Evolutionary conservation across 768 basidiomycete genomes (phyloP).

Genomic region (Kondoa malvinella): DNA sequence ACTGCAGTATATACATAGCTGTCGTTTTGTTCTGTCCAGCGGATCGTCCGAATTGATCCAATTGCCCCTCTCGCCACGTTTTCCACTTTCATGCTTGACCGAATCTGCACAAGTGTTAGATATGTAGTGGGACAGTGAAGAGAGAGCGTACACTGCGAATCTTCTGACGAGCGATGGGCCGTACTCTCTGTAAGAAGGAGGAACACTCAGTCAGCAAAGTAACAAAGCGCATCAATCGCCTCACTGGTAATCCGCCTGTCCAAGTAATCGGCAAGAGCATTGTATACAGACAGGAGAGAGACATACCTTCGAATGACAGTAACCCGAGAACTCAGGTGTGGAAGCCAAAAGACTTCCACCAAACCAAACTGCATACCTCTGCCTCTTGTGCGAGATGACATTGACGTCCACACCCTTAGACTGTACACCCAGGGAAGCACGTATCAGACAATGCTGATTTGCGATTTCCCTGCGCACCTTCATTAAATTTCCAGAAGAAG

Average conservation of each 20-base stretch:
- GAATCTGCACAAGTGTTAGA: background rate
- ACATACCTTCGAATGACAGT: slow-evolving; percentile 33
- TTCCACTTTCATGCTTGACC: background rate
- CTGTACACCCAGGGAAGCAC: slow-evolving; percentile 33
- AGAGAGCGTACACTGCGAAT: background rate
- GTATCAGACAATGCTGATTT: background rate
- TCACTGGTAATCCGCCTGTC: slow-evolving; percentile 6
- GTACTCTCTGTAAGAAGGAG: slow-evolving; percentile 5
- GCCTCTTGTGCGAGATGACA: slow-evolving; percentile 94
- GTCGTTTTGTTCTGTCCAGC: background rate
- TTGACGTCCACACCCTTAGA: slow-evolving; percentile 95
- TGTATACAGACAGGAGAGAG: background rate
- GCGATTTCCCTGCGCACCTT: slow-evolving; percentile 40
- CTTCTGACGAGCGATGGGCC: slow-evolving; percentile 2
- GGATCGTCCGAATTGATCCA: too few species aligned
- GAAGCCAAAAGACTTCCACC: slow-evolving; percentile 78
- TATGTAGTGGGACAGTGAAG: background rate
- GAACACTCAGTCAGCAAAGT: background rate
- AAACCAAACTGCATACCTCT: slow-evolving; percentile 94
- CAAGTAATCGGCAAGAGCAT: background rate
- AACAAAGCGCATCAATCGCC: background rate
- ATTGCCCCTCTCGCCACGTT: background rate
- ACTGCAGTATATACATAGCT: background rate
- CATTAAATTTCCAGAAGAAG: slow-evolving; percentile 53
- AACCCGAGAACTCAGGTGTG: slow-evolving; percentile 36